phyloP scores from a whole-genome alignment of 345 rosid species.

The Gossypium sturtianum region DNA sequence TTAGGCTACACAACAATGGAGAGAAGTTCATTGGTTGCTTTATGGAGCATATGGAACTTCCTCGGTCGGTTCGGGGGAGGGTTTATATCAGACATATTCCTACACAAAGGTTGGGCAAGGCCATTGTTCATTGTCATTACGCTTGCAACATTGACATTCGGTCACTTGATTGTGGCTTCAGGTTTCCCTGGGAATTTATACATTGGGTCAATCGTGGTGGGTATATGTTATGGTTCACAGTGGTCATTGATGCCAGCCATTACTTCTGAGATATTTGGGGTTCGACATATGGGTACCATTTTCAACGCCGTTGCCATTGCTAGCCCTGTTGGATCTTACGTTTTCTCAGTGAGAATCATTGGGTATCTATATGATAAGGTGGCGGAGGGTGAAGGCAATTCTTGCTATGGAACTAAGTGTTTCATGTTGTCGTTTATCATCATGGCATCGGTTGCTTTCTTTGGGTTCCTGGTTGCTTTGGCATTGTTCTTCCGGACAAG shows the following conservation, averaged over 20 bases:
- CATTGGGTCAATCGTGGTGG: slow-evolving; percentile 39
- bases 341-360: slow-evolving; percentile 40
- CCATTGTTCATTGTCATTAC: slow-evolving; percentile 61
- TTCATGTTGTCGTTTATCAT: slow-evolving; percentile 40
- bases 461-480: slow-evolving; percentile 36
- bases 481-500: slow-evolving; percentile 35
- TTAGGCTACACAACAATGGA: slow-evolving; percentile 56
- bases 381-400: slow-evolving; percentile 27
- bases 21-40: slow-evolving; percentile 63
- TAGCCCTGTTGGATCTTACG: slow-evolving; percentile 44
- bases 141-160: slow-evolving; percentile 33
- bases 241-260: slow-evolving; percentile 52
- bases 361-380: slow-evolving; percentile 44
- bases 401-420: slow-evolving; percentile 36
- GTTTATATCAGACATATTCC: slow-evolving; percentile 62
- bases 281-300: slow-evolving; percentile 42
- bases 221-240: slow-evolving; percentile 45
- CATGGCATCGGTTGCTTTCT: slow-evolving; percentile 32
- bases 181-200: slow-evolving; percentile 38
- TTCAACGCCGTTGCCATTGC: slow-evolving; percentile 47
- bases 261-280: slow-evolving; percentile 43
- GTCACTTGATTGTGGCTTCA: slow-evolving; percentile 36
- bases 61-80: slow-evolving; percentile 91
- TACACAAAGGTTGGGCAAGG: slow-evolving; percentile 69
- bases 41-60: slow-evolving; percentile 87